Evolutionary conservation across 2,329 filamentous ascomycete species (phyloP).

Genomic region (Raffaelea arxii): DNA sequence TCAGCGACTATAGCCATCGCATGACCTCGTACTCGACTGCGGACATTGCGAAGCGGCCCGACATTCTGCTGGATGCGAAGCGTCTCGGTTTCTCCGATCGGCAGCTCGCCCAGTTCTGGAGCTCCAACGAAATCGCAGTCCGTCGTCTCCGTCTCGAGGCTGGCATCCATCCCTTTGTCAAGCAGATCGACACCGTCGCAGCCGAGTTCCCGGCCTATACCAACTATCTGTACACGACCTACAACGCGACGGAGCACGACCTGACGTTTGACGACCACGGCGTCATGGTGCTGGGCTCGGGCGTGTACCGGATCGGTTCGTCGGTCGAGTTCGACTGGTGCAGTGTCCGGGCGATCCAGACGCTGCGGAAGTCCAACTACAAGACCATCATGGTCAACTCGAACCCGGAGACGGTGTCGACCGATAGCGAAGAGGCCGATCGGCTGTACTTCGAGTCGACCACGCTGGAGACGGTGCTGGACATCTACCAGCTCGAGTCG

Average conservation of each 20-base stretch:
- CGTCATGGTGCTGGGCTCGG: constrained; percentile 91
- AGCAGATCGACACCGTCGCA: constrained; percentile 97
- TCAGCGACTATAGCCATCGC: constrained; percentile 78
- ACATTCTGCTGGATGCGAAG: constrained; percentile 75
- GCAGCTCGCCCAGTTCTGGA: constrained; percentile 89
- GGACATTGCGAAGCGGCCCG: constrained; percentile 53
- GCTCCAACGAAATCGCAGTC: constrained; percentile 86
- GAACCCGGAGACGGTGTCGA: constrained; percentile 82
- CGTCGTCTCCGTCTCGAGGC: constrained; percentile 76
- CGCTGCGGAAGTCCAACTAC: constrained; percentile 69
- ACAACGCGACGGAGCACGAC: constrained; percentile 84
- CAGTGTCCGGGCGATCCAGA: constrained; percentile 87
- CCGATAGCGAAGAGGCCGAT: constrained; percentile 92
- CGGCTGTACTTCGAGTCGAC: constrained; percentile 95
- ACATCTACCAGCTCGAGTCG: constrained; percentile 84
- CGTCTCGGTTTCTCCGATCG: constrained; percentile 89
- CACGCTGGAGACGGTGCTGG: constrained; percentile 77
- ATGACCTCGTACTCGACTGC: constrained; percentile 58
- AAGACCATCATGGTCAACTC: constrained; percentile 97
- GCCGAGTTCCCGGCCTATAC: constrained; percentile 92
- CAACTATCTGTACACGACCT: constrained; percentile 94
- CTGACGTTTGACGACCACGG: constrained; percentile 79
- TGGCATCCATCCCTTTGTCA: constrained; percentile 80
- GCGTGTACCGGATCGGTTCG: constrained; percentile 93
- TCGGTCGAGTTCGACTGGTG: constrained; percentile 99